A percentile compares a stretch with the other conserved stretches of the same genome.
phyloP scores from a whole-genome alignment of 2,329 filamentous ascomycete species.

The Hypoxylon sp. region DNA sequence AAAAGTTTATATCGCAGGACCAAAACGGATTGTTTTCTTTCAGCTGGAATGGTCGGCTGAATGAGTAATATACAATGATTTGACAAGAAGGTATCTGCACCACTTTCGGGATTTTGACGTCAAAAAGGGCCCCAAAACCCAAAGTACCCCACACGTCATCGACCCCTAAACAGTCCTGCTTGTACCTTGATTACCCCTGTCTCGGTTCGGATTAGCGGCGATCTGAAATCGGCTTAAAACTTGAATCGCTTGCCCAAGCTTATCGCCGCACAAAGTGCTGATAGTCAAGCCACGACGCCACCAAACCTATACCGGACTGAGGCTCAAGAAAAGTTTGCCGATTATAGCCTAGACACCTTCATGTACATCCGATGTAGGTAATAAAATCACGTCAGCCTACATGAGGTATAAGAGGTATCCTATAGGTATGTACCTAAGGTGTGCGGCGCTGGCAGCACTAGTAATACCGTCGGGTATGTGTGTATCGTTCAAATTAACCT shows the following conservation, averaged over 20 bases:
- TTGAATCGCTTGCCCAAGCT: conserved; percentile 26
- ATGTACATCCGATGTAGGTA: not conserved
- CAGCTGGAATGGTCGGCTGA: conserved; percentile 13
- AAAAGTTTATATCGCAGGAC: conserved; percentile 19
- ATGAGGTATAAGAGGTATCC: no score
- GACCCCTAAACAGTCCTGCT: conserved; percentile 28
- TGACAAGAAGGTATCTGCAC: conserved; percentile 10
- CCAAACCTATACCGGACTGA: conserved; percentile 16
- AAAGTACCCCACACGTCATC: conserved; percentile 47
- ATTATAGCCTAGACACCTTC: not conserved
- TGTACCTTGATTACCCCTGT: conserved; percentile 15
- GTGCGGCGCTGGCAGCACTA: conserved; percentile 2
- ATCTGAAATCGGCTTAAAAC: conserved; percentile 25
- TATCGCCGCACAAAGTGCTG: not conserved
- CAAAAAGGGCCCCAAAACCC: conserved; percentile 34
- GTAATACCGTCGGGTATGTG: not conserved
- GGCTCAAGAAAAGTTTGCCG: not conserved
- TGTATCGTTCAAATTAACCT: conserved; percentile 2
- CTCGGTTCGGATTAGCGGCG: conserved; percentile 19
- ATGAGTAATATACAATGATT: conserved; percentile 24
- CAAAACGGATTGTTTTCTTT: conserved; percentile 26
- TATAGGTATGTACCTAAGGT: not conserved
- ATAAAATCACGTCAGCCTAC: no score
- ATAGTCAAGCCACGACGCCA: conserved; percentile 22
- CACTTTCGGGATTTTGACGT: conserved; percentile 39